Base-by-base conservation (phyloP, 1,284 basidiomycete genomes). In the Inonotus obliquus region DNA sequence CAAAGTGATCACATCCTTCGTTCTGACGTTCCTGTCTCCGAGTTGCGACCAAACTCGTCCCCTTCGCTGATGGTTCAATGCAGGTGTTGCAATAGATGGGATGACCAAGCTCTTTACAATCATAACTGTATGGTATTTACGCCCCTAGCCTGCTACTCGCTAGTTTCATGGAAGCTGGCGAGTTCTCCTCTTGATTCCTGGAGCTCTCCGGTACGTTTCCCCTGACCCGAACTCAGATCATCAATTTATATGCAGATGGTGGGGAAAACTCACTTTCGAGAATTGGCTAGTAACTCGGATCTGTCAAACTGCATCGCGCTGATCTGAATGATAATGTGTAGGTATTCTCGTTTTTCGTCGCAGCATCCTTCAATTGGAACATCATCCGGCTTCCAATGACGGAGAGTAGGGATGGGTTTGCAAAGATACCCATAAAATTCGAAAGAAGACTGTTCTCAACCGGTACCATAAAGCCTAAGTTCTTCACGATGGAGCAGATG, bases 201-300 rank as follows among this genome's bases (percentile, higher is more conserved):
- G 75, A 60, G n/a, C 2, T n/a, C 11, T 17, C 41, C 7, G 41
- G n/a, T 4, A 1, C 41, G 17, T n/a, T 21, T 1, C 19, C 41
- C 41, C 41, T 44, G 19, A 1, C 1, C 17, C 1, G 1, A 4
- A 17, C 19, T 44, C 41, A 44, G 41, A 44, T 14, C 17, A n/a
- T n/a, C 6, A 4, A 21, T 2, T 21, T 14, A 1, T n/a, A 4
- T 21, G n/a, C 17, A 44, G 41, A 0, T 7, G 41, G n/a, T 14
- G 1, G n/a, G n/a, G n/a, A 44, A n/a, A n/a, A 21, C 41, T n/a
- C 4, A 44, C 41, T 17, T n/a, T 44, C 19, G 41, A 11, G 41
- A n/a, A 44, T 6, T 44, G 17, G 6, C 41, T 44, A 14, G n/a
- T n/a, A n/a, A 17, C n/a, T n/a, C n/a, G n/a, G n/a, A n/a, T 5